Evolutionary conservation across 2,329 filamentous ascomycete genomes (phyloP), one percentile per base, ranked within the genome.

Genomic region (Sarocladiaceae sp.): DNA sequence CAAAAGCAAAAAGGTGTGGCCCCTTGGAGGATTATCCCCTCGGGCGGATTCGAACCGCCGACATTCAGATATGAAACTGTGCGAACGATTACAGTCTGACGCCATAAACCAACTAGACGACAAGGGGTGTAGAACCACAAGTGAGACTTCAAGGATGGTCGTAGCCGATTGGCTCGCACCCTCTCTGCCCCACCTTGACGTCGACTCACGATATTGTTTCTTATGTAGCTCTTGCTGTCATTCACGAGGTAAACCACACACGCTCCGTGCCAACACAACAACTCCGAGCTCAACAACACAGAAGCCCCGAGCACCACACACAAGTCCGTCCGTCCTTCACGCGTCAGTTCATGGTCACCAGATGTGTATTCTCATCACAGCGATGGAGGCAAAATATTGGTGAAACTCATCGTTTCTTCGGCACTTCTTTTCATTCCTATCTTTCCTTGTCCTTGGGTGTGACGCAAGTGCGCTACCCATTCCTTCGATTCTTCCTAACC

Each of bases 101-200:
- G 47, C 47, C 47, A 50, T 50, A 50, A 50, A 50, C 47, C 47
- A 50, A 50, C 47, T 50, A 50, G 47, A 50, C 47, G 47, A 50
- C 47, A 50, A 50, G 47, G 47, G 47, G 47, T 50, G 18, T 50
- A 31, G 15, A 22, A 37, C 29, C 33, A 26, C 26, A 31, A 31
- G 31, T 17, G 20, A 50, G 47, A 33, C n/a, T n/a, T 6, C 29
- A 37, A 37, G 29, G 18, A 50, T 31, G 47, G 47, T 50, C 47
- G 47, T 26, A 26, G 47, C 47, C 47, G 15, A 50, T 50, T 50
- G 47, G 47, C 47, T 50, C 47, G 33, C 47, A 22, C 26, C 7
- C 47, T 50, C 26, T n/a, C 13, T 50, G 47, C 47, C 47, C 47
- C 47, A 50, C 47, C 28, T 17, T 48, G 44, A 29, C 13, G 3